Evolutionary conservation across 352 stramenopile species (phyloP).

Genomic region (Phytophthora cactorum): DNA sequence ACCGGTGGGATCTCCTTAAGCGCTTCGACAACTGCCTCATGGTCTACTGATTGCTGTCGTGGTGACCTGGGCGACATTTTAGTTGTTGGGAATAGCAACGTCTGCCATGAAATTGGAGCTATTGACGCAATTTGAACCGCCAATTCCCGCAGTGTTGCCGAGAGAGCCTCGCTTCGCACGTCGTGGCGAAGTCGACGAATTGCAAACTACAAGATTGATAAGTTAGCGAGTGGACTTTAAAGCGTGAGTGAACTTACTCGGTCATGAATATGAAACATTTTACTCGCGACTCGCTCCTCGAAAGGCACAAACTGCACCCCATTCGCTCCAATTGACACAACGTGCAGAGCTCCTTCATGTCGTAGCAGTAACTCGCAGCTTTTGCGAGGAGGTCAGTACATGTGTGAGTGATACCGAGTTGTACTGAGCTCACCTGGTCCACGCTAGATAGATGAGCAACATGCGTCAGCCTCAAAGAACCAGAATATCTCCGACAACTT

Average conservation of each 20-base stretch:
- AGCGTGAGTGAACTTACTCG: conserved; percentile 12
- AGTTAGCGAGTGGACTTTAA: background rate
- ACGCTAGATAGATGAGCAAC: conserved; percentile 15
- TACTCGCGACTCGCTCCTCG: conserved; percentile 24
- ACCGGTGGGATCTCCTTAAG: conserved; percentile 19
- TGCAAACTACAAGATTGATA: conserved; percentile 38
- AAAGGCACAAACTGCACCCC: conserved; percentile 41
- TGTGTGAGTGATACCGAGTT: conserved; percentile 6
- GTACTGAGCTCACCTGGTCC: conserved; percentile 40
- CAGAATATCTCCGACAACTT: background rate
- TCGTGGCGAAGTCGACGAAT: conserved; percentile 53
- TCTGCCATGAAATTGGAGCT: conserved; percentile 42
- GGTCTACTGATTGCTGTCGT: conserved; percentile 15
- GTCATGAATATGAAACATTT: conserved; percentile 20
- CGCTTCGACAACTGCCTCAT: background rate
- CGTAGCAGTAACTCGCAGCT: conserved; percentile 43
- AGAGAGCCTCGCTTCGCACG: conserved; percentile 16
- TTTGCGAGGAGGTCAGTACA: background rate
- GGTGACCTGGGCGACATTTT: conserved; percentile 19
- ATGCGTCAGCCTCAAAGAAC: conserved; percentile 13
- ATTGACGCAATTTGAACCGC: conserved; percentile 45
- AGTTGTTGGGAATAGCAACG: conserved; percentile 13
- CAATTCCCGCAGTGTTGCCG: conserved; percentile 37
- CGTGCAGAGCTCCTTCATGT: conserved; percentile 31
- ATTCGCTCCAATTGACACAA: conserved; percentile 19